Percentiles rank a stretch among this genome's conserved stretches.
Conservation (phyloP, 2,329 filamentous ascomycete genomes). For the Metarhizium album region DNA sequence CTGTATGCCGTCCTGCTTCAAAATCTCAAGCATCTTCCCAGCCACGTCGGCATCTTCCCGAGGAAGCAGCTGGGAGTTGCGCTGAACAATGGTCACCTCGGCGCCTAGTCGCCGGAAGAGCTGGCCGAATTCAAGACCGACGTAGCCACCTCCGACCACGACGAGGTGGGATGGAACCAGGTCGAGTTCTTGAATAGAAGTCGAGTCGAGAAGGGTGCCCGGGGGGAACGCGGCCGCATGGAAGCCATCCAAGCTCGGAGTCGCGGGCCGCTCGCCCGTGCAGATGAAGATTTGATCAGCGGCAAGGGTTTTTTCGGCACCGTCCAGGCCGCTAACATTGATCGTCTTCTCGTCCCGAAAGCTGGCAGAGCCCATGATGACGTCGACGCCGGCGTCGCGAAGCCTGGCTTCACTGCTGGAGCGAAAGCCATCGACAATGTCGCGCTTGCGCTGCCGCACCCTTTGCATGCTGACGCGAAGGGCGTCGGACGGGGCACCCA, state of each 20-base stretch:
- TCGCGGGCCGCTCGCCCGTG: constrained; percentile 30
- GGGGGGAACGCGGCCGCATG: constrained; percentile 10
- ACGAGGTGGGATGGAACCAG: constrained; percentile 36
- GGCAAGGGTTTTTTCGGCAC: constrained; percentile 21
- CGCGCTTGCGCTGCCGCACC: constrained; percentile 39
- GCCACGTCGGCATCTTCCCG: constrained; percentile 39
- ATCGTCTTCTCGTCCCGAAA: constrained; percentile 31
- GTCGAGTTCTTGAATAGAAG: constrained; percentile 34
- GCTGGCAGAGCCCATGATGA: constrained; percentile 32
- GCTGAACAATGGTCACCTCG: constrained; percentile 36
- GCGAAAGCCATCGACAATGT: constrained; percentile 40
- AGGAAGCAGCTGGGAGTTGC: constrained; percentile 29
- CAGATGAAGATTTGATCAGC: constrained; percentile 35
- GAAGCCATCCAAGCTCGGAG: constrained; percentile 26
- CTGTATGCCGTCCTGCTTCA: constrained; percentile 34
- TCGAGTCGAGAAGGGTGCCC: constrained; percentile 30
- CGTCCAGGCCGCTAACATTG: constrained; percentile 20
- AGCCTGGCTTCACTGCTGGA: constrained; percentile 34
- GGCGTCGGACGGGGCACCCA: constrained; percentile 7
- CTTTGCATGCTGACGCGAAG: constrained; percentile 34
- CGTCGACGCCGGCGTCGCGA: constrained; percentile 28
- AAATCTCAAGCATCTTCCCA: constrained; percentile 28
- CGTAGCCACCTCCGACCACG: constrained; percentile 41
- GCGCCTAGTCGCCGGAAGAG: constrained; percentile 38
- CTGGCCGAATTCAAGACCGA: constrained; percentile 44